Percentiles rank a stretch among this genome's conserved stretches.
phyloP scores from a whole-genome alignment of 2,329 filamentous ascomycete species.

The Fusarium kyushuense region DNA sequence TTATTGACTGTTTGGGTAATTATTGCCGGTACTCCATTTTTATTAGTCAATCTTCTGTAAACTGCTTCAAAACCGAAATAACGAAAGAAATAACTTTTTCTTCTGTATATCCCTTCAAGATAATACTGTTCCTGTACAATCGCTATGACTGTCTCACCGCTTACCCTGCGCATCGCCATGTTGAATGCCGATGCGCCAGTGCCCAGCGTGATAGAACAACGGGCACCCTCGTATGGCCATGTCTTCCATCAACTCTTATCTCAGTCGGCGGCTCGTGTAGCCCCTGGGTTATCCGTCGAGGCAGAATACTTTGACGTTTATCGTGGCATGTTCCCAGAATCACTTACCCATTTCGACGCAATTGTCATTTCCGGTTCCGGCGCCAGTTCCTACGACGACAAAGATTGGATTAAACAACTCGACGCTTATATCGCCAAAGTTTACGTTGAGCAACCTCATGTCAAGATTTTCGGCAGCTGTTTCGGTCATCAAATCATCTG shows the following conservation, averaged over 20 bases:
- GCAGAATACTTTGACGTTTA: not conserved
- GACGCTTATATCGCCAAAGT: not conserved
- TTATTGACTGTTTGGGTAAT: not conserved
- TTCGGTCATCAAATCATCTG: conserved; percentile 7
- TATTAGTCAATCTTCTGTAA: not conserved
- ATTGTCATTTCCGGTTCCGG: conserved; percentile 2
- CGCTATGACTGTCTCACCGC: not conserved
- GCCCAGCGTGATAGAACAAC: not conserved
- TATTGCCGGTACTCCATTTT: not conserved
- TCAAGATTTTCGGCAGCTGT: conserved; percentile 1
- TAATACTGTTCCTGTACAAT: not conserved
- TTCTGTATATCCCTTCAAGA: not conserved
- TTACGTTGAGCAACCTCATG: not conserved
- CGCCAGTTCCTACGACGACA: conserved; percentile 3
- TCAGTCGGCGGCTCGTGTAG: not conserved
- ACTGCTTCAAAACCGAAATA: not conserved
- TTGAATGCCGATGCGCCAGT: conserved; percentile 6
- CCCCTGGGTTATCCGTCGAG: not conserved
- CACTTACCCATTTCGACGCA: not conserved
- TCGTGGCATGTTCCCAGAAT: not conserved
- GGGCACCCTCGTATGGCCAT: not conserved
- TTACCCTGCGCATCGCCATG: conserved; percentile 5
- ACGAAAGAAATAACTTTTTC: not conserved
- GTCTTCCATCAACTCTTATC: conserved; percentile 1
- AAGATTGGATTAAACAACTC: conserved; percentile 1